A percentile compares a stretch with the other conserved stretches of the same genome.
phyloP scores from a whole-genome alignment of 164 flowering plant genomes.

The Vitis vinifera region DNA sequence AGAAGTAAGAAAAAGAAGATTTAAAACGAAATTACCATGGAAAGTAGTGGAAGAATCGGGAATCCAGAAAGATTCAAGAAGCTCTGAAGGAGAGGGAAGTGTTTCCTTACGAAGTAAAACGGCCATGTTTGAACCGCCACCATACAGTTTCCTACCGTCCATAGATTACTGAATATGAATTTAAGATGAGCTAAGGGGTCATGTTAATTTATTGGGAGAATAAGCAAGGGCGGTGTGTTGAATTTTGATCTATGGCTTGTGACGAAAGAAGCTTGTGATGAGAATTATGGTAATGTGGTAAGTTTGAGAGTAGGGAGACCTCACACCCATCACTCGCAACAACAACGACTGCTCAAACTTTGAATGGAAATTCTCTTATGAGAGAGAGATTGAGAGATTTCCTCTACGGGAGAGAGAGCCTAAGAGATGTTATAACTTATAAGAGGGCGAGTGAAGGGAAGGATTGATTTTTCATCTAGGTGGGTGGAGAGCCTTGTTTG shows the following conservation, averaged over 20 bases:
- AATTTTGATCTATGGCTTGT: neutral
- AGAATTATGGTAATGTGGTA: slow-evolving; percentile 15
- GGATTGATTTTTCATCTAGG: neutral
- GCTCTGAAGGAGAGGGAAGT: slow-evolving; percentile 14
- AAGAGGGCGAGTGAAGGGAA: slow-evolving; percentile 7
- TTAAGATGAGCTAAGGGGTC: neutral
- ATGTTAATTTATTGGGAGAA: neutral
- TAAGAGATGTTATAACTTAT: slow-evolving; percentile 19
- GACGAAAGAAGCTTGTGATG: slow-evolving; percentile 13
- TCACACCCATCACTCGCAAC: slow-evolving; percentile 12
- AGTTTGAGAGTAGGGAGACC: slow-evolving; percentile 7
- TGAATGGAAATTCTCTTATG: too few species aligned
- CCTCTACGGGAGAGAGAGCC: slow-evolving; percentile 7
- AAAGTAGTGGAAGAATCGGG: slow-evolving; percentile 17
- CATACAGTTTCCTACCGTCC: slow-evolving; percentile 15
- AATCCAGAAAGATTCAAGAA: slow-evolving; percentile 25
- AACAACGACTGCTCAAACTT: too few species aligned
- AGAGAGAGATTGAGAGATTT: slow-evolving; percentile 3
- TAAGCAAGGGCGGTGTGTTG: neutral
- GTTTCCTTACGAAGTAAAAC: slow-evolving; percentile 16
- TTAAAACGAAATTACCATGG: slow-evolving; percentile 18
- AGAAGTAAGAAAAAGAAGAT: neutral
- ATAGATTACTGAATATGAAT: slow-evolving; percentile 10
- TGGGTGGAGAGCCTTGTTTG: neutral
- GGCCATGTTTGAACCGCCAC: slow-evolving; percentile 12